These are phyloP conservation scores for Rugonectria rugulosa DNA, from an alignment of 2,329 filamentous ascomycete species.

Conservation along the genomic window DNA sequence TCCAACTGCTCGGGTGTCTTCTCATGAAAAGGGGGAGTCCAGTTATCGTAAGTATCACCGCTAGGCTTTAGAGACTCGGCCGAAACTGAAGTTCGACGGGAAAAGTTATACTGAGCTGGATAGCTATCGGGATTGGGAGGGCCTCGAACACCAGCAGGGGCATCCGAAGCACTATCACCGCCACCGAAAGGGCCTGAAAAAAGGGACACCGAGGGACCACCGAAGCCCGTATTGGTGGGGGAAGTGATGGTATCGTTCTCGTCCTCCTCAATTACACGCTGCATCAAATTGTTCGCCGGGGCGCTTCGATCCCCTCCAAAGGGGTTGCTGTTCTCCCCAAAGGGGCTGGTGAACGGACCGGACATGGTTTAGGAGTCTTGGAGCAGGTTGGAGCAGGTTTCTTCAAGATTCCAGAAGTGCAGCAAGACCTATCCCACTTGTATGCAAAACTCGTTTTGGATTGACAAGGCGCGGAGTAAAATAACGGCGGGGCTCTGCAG, in stretches of 20 bases:
- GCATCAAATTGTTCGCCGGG: constrained; percentile 46
- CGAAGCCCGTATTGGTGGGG: constrained; percentile 72
- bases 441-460: constrained; percentile 69
- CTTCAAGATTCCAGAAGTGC: constrained; percentile 15
- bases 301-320: constrained; percentile 33
- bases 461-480: constrained; percentile 74
- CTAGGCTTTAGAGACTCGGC: constrained; percentile 95
- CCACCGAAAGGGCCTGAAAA: constrained; percentile 63
- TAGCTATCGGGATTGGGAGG: constrained; percentile 72
- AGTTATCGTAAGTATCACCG: constrained; percentile 83
- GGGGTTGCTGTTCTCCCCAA: constrained; percentile 61
- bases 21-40: constrained; percentile 84
- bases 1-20: constrained; percentile 84
- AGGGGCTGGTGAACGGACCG: constrained; percentile 78
- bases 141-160: constrained; percentile 55
- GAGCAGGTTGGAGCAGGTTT: constrained; percentile 27
- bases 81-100: constrained; percentile 92
- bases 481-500: constrained; percentile 68
- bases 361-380: too few relatives aligned
- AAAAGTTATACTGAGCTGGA: constrained; percentile 92
- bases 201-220: constrained; percentile 43
- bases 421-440: constrained; percentile 57
- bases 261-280: constrained; percentile 79
- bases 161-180: constrained; percentile 56
- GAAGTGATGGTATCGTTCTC: constrained; percentile 79